Base-by-base conservation (phyloP, 2,329 filamentous ascomycete species). In the Didymella segeticola region DNA sequence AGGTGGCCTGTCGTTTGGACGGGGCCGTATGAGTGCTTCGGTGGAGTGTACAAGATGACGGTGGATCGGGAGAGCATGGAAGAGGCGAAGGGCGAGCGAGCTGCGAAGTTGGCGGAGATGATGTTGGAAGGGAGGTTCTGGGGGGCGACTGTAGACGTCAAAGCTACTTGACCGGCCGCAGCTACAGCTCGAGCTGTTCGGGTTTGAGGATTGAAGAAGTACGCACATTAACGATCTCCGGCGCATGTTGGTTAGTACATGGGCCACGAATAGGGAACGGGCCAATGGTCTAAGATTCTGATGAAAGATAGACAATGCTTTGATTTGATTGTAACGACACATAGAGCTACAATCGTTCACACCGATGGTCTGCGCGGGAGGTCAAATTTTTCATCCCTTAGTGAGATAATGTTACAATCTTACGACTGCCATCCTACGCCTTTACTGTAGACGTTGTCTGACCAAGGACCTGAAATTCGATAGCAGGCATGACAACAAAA, bases 1-100 rank as follows among this genome's bases (percentile, higher is more conserved):
- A 62, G 50, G 38, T 66, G 63, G 63, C 19, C 53, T 1, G 61
- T 63, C 6, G 56, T 66, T 0, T 64, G 61, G 63, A 26, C 42
- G 0, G 64, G 63, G 0, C 58, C 56, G 9, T 66, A 66, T 23
- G 49, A 60, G 4, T 47, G 56, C 20, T 46, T 50, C 9, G 54
- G 57, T 0, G 61, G 57, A 0, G 43, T 64, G 4, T 19, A 50
- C 0, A 56, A 50, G 36, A 66, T 64, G 64, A 48, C 31, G 1
- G 56, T 63, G 1, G 63, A 64, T 23, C 7, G 12, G 1, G 50
- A 46, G 1, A 48, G 58, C 0, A 62, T 60, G 60, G 43, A 47
- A 7, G 52, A 22, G 25, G 43, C 19, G 33, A 47, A 38, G 33
- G 14, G 5, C 1, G 25, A 41, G 43, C 39, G 54, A 2, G 60